Evolutionary conservation across 2,329 filamentous ascomycete species (phyloP), one percentile per base, ranked within the genome.

Genomic region (Talaromyces sp.): DNA sequence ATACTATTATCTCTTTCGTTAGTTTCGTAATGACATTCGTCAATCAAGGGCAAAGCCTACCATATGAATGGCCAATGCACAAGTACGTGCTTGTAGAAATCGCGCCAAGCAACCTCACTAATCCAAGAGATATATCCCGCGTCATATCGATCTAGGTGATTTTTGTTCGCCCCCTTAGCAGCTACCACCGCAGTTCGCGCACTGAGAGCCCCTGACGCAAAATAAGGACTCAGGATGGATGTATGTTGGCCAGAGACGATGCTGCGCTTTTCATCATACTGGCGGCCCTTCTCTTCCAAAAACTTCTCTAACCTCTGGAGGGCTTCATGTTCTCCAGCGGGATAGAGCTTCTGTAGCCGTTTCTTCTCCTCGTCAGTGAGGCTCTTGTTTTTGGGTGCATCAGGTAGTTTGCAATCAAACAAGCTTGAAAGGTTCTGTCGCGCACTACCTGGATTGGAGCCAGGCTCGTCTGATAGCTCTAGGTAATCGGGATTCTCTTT

Each of bases 41-140:
- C n/a, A n/a, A n/a, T n/a, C n/a, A n/a, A 4, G 20, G 30, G 42
- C 4, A 14, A 14, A 17, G 3, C 64, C 50, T 56, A 74, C 73
- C 76, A 77, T 39, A 77, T 72, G 47, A 91, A 92, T 0, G 92
- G 92, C 90, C 90, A 96, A 55, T 92, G 77, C 0, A 86, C 89
- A 4, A 96, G 75, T 3, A 96, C 89, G 68, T 94, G 89, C 65
- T 87, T 90, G 75, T 95, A 95, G 65, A 95, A 95, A 65, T 95
- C 90, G 13, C 90, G 80, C 90, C 90, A 94, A 0, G 89, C 90
- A 3, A 95, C 80, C 70, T 95, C 90, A 48, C 86, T 86, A 58
- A 94, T 90, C 90, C 90, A 95, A 0, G 80, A 78, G 46, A 82
- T 77, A 51, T 89, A 86, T 0, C 89, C 89, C 14, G 82, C 72